A percentile compares a stretch with the other conserved stretches of the same genome.
Conservation (phyloP, 495 filamentous ascomycete genomes). For the Chaetomium tenue region DNA sequence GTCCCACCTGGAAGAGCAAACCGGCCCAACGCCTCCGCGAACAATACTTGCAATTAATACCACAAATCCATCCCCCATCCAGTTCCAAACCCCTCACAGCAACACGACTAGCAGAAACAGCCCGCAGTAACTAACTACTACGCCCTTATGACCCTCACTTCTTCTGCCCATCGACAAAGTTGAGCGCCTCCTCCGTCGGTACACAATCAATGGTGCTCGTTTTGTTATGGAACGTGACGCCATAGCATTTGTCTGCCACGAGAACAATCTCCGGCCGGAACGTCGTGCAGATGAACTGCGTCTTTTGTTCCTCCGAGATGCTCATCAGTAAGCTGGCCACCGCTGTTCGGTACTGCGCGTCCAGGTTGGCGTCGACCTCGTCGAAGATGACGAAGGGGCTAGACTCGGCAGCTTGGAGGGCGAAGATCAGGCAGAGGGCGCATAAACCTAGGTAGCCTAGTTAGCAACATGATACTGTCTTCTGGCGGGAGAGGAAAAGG, state of each 20-base stretch:
- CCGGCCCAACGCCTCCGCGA: not conserved
- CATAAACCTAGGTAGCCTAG: constrained; percentile 67
- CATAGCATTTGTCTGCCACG: constrained; percentile 97
- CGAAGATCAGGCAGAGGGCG: constrained; percentile 93
- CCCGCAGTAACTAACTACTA: not conserved
- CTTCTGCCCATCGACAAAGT: constrained; percentile 80
- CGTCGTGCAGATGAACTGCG: constrained; percentile 84
- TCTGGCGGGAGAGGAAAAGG: constrained; percentile 29
- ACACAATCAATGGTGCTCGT: constrained; percentile 89
- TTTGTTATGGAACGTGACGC: constrained; percentile 91
- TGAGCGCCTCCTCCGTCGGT: constrained; percentile 78
- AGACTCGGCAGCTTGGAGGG: constrained; percentile 96
- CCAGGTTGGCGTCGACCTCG: constrained; percentile 97
- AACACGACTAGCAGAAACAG: not conserved
- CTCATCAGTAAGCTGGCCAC: constrained; percentile 83
- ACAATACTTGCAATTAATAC: not conserved
- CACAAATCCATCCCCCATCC: not conserved
- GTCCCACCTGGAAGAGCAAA: not conserved
- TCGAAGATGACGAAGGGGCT: constrained; percentile 99
- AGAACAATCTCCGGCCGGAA: constrained; percentile 96
- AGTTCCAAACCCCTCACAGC: not conserved
- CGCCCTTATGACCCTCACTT: constrained; percentile 15
- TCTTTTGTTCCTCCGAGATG: constrained; percentile 60
- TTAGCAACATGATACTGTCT: not conserved
- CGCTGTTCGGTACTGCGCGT: constrained; percentile 94